Conservation (phyloP, 2,329 filamentous ascomycete species). For the Blumeriella jaapii region DNA sequence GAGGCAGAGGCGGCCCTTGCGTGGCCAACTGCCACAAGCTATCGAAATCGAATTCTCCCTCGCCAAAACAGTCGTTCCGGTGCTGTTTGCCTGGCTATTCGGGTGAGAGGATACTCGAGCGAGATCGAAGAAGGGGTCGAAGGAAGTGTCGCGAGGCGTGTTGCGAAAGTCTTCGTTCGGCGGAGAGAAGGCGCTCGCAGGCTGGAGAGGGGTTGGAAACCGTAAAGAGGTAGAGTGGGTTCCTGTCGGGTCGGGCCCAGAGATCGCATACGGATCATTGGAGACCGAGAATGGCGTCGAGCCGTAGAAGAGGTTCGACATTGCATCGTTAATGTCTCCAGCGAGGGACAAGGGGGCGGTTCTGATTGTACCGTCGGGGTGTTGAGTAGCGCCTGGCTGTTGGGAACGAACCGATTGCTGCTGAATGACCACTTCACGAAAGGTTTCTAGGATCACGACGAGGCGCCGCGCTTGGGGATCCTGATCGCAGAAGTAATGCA, state of each 20-base stretch:
- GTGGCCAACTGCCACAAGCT: conserved; percentile 14
- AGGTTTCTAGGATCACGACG: conserved; percentile 38
- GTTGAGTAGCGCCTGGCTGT: conserved; percentile 3
- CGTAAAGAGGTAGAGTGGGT: background rate
- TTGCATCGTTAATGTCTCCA: conserved; percentile 7
- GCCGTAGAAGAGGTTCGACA: conserved; percentile 6
- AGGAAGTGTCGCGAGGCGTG: conserved; percentile 2
- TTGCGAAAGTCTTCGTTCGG: background rate
- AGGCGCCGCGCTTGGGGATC: conserved; percentile 40
- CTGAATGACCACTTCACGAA: conserved; percentile 31
- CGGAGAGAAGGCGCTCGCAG: background rate
- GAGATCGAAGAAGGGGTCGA: conserved; percentile 13
- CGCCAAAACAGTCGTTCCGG: conserved; percentile 13
- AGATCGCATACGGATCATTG: background rate
- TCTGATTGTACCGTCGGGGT: background rate
- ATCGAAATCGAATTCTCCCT: conserved; percentile 21
- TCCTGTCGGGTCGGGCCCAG: background rate
- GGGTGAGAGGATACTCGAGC: conserved; percentile 6
- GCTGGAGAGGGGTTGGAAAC: background rate
- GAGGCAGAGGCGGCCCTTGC: no score
- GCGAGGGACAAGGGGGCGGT: background rate
- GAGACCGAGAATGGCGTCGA: background rate
- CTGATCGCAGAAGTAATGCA: conserved; percentile 36
- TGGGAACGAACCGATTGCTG: conserved; percentile 7
- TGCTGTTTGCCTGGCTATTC: conserved; percentile 5